phyloP scores from a whole-genome alignment of 23 red algal genomes.

The Gracilaria vermiculophylla region DNA sequence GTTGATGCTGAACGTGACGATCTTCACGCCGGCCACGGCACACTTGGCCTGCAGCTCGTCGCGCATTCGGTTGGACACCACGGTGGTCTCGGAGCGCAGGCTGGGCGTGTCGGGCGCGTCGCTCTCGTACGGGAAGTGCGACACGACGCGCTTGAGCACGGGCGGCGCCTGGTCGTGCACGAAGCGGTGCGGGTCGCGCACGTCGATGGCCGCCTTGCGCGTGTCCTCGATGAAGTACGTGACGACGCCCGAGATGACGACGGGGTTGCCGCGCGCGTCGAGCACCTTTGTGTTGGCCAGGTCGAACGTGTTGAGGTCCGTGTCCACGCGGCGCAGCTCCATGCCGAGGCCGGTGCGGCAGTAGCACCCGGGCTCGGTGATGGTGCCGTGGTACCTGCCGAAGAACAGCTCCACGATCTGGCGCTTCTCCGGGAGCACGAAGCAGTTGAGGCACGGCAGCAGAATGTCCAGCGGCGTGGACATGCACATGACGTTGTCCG shows the following conservation, averaged over 20 bases:
- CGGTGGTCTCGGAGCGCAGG: conserved; percentile 39
- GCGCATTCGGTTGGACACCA: conserved; percentile 35
- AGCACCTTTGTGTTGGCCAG: conserved; percentile 62
- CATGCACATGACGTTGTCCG: conserved; percentile 54
- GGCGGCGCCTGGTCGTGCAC: conserved; percentile 66
- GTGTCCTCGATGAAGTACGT: conserved; percentile 58
- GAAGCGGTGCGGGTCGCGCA: conserved; percentile 47
- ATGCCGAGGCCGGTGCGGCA: conserved; percentile 53
- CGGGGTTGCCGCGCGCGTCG: conserved; percentile 50
- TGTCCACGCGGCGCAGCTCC: conserved; percentile 42
- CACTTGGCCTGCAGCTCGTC: conserved; percentile 38
- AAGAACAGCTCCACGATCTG: conserved; percentile 67
- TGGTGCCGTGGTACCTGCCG: conserved; percentile 74
- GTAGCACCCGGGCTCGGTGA: conserved; percentile 71
- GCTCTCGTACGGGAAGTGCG: conserved; percentile 64
- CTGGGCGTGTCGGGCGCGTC: not conserved
- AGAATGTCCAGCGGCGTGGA: conserved; percentile 50
- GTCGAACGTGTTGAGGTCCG: conserved; percentile 56
- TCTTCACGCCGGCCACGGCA: conserved; percentile 55
- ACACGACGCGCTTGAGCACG: conserved; percentile 69
- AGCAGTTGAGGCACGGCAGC: conserved; percentile 52
- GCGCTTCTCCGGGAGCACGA: conserved; percentile 54
- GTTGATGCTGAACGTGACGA: conserved; percentile 68
- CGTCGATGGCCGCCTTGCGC: conserved; percentile 67
- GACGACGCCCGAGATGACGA: conserved; percentile 68